Evolutionary conservation across 2,329 filamentous ascomycete species (phyloP), one percentile per base, ranked within the genome.

Genomic region (Hymenoscyphus linearis): DNA sequence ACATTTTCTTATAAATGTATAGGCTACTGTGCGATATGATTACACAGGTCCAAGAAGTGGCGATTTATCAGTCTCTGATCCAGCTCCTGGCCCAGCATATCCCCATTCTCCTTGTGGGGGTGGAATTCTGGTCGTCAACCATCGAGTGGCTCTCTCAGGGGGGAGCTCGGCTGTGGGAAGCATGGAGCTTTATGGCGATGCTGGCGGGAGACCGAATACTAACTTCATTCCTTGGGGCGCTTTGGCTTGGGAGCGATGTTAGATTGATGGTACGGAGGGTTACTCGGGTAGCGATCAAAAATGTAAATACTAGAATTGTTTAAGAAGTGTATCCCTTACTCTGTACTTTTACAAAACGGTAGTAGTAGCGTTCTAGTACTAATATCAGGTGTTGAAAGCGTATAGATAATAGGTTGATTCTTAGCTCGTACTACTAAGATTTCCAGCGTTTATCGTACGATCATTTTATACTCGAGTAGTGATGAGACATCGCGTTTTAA

Each of bases 201-300:
- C 40, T 14, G 36, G 37, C 25, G 57, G 44, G 4, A 26, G 22
- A 47, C 44, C 26, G 25, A 60, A 60, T 52, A 35, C 13, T 4
- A 55, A 60, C n/a, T 60, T 55, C 22, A 25, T 60, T 44, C 58
- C 58, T 22, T 55, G 34, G 58, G 58, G 58, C 25, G 58, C 58
- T 4, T 35, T 60, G 36, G 52, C 26, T 14, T 60, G 58, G 58
- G 52, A 44, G 16, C 55, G 52, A 36, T 60, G 58, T 34, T 60
- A 50, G 44, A 14, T 14, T 50, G 2, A 18, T 2, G 18, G 18
- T 9, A 18, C 1, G 40, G 18, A 2, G n/a, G 18, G 40, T 9
- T 4, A 31, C 4, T 31, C 6, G 31, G 31, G 31, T 31, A 31
- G 18, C 22, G 44, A 50, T 13, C 9, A 50, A 50, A 25, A 50